Percentiles rank a stretch among this genome's conserved stretches.
phyloP scores from a whole-genome alignment of 805 yeast species.

The Cephaloascus fragrans region DNA sequence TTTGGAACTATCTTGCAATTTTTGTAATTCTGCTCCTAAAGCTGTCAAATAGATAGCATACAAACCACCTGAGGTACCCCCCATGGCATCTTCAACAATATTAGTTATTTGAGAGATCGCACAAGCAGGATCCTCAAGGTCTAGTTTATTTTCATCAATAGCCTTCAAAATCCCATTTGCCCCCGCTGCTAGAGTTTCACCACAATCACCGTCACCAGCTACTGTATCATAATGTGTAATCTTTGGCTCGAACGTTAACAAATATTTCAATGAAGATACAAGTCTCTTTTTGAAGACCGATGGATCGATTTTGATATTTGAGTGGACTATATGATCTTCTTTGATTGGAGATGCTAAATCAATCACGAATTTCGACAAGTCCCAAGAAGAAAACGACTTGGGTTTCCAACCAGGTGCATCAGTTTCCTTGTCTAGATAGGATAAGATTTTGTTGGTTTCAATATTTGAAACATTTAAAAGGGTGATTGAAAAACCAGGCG shows the following conservation, averaged over 20 bases:
- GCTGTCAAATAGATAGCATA: conserved; percentile 82
- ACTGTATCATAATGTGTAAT: conserved; percentile 78
- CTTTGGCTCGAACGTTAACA: conserved; percentile 50
- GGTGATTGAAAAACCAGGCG: conserved; percentile 87
- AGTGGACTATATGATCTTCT: conserved; percentile 13
- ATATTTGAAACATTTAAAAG: conserved; percentile 59
- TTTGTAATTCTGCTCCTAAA: conserved; percentile 41
- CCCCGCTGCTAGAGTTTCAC: conserved; percentile 80
- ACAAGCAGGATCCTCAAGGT: conserved; percentile 40
- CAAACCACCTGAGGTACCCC: conserved; percentile 93
- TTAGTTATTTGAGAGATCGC: conserved; percentile 70
- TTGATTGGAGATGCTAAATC: conserved; percentile 19
- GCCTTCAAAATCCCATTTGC: conserved; percentile 60
- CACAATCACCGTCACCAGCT: conserved; percentile 98
- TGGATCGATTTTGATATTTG: conserved; percentile 19
- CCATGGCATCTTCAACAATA: conserved; percentile 84
- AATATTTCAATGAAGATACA: conserved; percentile 25
- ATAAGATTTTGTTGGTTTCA: conserved; percentile 30
- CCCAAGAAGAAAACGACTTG: conserved; percentile 16
- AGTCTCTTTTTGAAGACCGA: conserved; percentile 42
- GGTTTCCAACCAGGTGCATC: conserved; percentile 80
- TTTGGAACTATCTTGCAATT: conserved; percentile 25
- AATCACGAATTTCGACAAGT: conserved; percentile 10
- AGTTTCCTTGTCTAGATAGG: conserved; percentile 60
- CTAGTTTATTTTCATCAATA: conserved; percentile 27